Evolutionary conservation across 2,329 filamentous ascomycete genomes (phyloP), one percentile per base, ranked within the genome.

Genomic region (Colletotrichum lentis): DNA sequence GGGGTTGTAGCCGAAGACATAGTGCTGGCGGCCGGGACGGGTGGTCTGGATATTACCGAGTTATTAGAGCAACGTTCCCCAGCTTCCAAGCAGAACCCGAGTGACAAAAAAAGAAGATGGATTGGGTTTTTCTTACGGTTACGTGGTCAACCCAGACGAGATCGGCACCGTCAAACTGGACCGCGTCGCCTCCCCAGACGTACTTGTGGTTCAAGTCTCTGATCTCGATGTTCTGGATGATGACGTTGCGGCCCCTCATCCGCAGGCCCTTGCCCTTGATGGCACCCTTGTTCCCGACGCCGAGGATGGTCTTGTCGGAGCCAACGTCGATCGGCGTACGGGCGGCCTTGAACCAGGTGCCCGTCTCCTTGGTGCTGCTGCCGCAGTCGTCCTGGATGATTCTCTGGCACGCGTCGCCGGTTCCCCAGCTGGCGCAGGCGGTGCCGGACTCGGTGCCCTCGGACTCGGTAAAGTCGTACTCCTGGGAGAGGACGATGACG

Each of bases 381-480:
- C 37, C 60, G 44, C 59, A 67, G 43, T 58, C 55, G 11, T 71
- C 62, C 5, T 66, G 70, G 37, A 73, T 74, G 8, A 72, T 72
- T 20, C 55, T 20, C 14, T 74, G 73, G 39, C 72, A 73, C 10
- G 63, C 69, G 7, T 46, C 8, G 1, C 70, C 71, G 12, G 65
- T 72, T 18, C 69, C 68, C 70, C 71, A 74, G 14, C 53, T 69
- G 2, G 73, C 71, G 57, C 73, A 77, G 41, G 74, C 74, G 20
- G 73, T 76, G 1, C 75, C 74, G 12, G 74, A 47, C 2, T 58
- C 72, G 12, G 72, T 75, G 12, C 71, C 71, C 12, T 69, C 71
- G 20, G 71, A 70, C 31, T 72, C 70, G 43, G 74, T 75, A 46
- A 74, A 75, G 60, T 75, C 73, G 35, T 68, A 75, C 37, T 74